Base-by-base conservation (phyloP, 805 yeast genomes). In the Teunomyces gatunensis region DNA sequence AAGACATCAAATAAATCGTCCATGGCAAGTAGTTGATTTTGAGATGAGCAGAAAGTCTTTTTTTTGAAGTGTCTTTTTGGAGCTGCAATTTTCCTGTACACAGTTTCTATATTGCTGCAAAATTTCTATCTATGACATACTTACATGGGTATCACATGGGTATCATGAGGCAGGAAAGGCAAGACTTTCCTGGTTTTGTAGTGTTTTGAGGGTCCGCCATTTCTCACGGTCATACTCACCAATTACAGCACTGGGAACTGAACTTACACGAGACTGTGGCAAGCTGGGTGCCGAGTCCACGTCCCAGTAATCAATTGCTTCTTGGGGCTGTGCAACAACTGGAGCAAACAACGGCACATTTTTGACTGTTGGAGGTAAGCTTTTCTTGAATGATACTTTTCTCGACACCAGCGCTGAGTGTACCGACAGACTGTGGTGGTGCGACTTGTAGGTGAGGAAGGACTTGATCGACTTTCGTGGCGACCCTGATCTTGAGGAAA, bases 151-250 rank as follows among this genome's bases (percentile, higher is more conserved):
- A 42, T 39, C 6, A 39, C 10, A 27, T 15, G 39, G 32, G 17
- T 36, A 37, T n/a, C n/a, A 12, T n/a, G 25, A 20, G 20, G 34
- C 29, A 15, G 32, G 35, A 29, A 37, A 41, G 9, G 23, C 35
- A 9, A 30, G 10, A 9, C 35, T 45, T 28, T 47, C 53, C 34
- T 54, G 44, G 27, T 50, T 47, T 33, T 52, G 60, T 44, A 76
- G 53, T 18, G 70, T 58, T 53, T 75, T 73, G 51, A 82, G 68
- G 0, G 80, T 77, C 47, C 77, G 68, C 87, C 87, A 82, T 59
- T 83, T 83, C 58, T 83, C 88, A 55, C 77, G 67, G 55, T 83
- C 88, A 57, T 83, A 83, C 56, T 80, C 81, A 0, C 87, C 87
- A 47, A 82, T 74, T 3, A 80, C 82, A 10, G 75, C 80, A 35